Base-by-base conservation (phyloP, 768 basidiomycete species). In the Hirschioporus abietinus region DNA sequence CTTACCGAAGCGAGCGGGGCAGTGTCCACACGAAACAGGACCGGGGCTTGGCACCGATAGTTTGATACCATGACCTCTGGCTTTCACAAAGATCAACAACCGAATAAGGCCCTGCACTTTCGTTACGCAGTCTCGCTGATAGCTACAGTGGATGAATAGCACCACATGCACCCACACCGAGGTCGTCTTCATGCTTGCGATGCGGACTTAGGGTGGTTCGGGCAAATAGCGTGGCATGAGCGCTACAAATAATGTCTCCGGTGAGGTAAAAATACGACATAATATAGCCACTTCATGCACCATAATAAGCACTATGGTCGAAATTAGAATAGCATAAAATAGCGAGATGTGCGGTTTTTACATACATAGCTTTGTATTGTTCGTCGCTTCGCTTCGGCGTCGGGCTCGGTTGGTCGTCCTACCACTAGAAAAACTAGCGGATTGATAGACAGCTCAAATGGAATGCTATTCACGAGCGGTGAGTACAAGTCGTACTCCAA, bases 251-350 rank as follows among this genome's bases (percentile, higher is more conserved):
- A 52, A 52, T 52, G 42, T 52, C 42, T 52, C 42, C 42, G 42
- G 42, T 52, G 42, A 52, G 42, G 42, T 52, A 52, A 52, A 52
- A 52, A 52, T 52, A 52, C 42, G 42, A 52, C 42, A 52, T 52
- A 52, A 52, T 10, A 52, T 20, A 15, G 5, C 42, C 20, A 15
- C 20, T 15, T 36, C 35, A 36, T 7, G 15, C 35, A 36, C 15
- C 35, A 52, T 5, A 15, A 20, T 52, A 12, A 15, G 42, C 42
- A 52, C 42, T 52, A 52, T 52, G 3, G 20, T 52, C 12, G 42
- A 10, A n/a, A 52, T 52, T 15, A 52, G 42, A 52, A 52, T 52
- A 15, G 20, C 15, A 52, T 12, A 52, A 5, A 15, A 52, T 52
- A 20, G 42, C 42, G 42, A 52, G 42, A 52, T 52, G 42, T 52